Evolutionary conservation across 192 early-diverging fungal species (phyloP).

Genomic region (Coemansia sp.): DNA sequence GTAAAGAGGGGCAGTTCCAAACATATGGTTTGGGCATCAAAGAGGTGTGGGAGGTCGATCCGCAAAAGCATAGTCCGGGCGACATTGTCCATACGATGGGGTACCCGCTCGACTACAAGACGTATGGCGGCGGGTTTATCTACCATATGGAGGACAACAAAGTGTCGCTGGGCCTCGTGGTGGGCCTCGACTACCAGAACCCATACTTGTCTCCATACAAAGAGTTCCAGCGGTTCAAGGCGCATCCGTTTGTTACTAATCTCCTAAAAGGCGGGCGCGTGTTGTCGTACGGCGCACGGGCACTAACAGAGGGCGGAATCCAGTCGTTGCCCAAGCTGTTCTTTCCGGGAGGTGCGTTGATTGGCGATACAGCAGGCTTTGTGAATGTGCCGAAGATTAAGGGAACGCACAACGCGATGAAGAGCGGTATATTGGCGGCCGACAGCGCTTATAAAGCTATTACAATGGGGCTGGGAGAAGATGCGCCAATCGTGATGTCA

Average conservation of each 20-base stretch:
- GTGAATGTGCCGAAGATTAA: slow-evolving; percentile 98
- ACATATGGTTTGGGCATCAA: slow-evolving; percentile 96
- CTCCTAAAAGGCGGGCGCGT: slow-evolving; percentile 88
- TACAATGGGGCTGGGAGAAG: slow-evolving; percentile 34
- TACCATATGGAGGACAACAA: slow-evolving; percentile 94
- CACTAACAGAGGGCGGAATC: slow-evolving; percentile 94
- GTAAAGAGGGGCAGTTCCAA: slow-evolving; percentile 83
- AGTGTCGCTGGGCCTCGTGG: slow-evolving; percentile 83
- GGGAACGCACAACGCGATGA: slow-evolving; percentile 99
- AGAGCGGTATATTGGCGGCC: slow-evolving; percentile 93
- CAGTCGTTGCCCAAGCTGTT: slow-evolving; percentile 94
- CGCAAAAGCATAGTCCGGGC: slow-evolving; percentile 80
- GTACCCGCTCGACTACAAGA: slow-evolving; percentile 85
- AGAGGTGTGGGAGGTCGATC: slow-evolving; percentile 96
- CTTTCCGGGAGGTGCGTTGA: slow-evolving; percentile 93
- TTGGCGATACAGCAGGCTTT: slow-evolving; percentile 95
- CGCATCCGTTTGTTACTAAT: slow-evolving; percentile 81
- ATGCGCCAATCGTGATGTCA: slow-evolving; percentile 65
- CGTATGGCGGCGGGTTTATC: slow-evolving; percentile 93
- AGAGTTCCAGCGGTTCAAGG: slow-evolving; percentile 96
- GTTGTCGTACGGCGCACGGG: slow-evolving; percentile 91
- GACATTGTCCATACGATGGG: slow-evolving; percentile 84
- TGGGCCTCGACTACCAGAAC: slow-evolving; percentile 94
- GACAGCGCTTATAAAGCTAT: slow-evolving; percentile 83
- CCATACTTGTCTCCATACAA: slow-evolving; percentile 94